phyloP scores from a whole-genome alignment of 192 early-diverging fungal genomes.

The Bifiguratus adelaidae region DNA sequence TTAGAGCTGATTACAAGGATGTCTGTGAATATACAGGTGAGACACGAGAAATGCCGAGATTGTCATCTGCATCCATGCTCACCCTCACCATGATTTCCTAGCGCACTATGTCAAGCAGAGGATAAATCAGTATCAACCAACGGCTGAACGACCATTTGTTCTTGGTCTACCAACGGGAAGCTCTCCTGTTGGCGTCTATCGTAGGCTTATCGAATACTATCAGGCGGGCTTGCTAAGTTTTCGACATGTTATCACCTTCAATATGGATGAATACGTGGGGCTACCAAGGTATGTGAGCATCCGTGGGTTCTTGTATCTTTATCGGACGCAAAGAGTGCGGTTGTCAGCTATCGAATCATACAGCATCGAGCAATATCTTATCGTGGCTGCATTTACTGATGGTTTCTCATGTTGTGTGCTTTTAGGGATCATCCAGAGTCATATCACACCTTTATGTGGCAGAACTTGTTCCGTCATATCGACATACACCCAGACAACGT shows the following conservation, averaged over 20 bases:
- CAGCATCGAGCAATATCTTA: no score
- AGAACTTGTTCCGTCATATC: slow-evolving; percentile 72
- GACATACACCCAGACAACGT: slow-evolving; percentile 72
- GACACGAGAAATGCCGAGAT: slow-evolving; percentile 1
- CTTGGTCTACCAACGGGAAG: slow-evolving; percentile 76
- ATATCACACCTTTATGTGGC: slow-evolving; percentile 89
- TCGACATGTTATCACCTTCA: slow-evolving; percentile 73
- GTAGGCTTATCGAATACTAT: slow-evolving; percentile 60
- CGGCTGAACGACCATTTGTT: slow-evolving; percentile 65
- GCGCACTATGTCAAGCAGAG: slow-evolving; percentile 69
- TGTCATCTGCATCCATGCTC: no score
- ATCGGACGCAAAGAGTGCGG: no score
- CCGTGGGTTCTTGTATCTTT: no score
- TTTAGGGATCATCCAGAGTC: slow-evolving; percentile 59
- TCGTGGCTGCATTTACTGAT: no score
- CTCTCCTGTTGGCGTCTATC: slow-evolving; percentile 69
- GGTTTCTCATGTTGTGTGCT: no score
- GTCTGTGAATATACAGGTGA: neutral
- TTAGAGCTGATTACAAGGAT: neutral
- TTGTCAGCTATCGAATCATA: no score
- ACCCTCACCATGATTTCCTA: no score
- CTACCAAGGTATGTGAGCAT: slow-evolving; percentile 55
- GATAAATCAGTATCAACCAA: slow-evolving; percentile 64
- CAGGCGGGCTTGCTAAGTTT: slow-evolving; percentile 56
- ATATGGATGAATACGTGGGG: slow-evolving; percentile 85